Evolutionary conservation across 768 basidiomycete species (phyloP).

Genomic region (Naganishia onofrii): DNA sequence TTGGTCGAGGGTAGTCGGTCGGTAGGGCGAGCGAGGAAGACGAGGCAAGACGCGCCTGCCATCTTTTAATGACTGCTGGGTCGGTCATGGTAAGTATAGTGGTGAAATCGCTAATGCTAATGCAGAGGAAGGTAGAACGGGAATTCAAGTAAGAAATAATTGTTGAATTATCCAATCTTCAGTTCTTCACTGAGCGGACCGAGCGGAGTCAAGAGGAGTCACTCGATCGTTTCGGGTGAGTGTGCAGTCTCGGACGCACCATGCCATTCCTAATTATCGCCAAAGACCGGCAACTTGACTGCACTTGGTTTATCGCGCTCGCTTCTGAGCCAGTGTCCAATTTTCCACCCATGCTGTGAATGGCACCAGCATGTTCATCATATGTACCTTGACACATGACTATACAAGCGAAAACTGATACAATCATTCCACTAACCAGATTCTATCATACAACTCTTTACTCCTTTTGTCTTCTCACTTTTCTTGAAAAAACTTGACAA

Average conservation of each 20-base stretch:
- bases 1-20: constrained; percentile 87
- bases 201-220: no score
- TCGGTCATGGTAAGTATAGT: not conserved
- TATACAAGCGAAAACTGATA: not conserved
- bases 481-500: constrained; percentile 45
- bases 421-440: not conserved
- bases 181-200: no score
- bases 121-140: not conserved
- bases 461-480: not conserved
- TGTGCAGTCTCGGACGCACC: no score
- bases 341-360: no score
- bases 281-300: no score
- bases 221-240: no score
- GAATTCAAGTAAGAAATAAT: not conserved
- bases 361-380: no score
- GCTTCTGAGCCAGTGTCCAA: no score
- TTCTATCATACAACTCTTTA: constrained; percentile 7
- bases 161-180: no score
- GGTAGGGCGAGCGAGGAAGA: constrained; percentile 87
- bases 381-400: not conserved
- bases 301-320: no score
- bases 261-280: no score
- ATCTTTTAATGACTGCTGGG: constrained; percentile 44
- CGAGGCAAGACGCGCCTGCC: constrained; percentile 63
- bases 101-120: not conserved